phyloP scores from a whole-genome alignment of 2,329 filamentous ascomycete genomes.

The Coniochaeta ligniaria region DNA sequence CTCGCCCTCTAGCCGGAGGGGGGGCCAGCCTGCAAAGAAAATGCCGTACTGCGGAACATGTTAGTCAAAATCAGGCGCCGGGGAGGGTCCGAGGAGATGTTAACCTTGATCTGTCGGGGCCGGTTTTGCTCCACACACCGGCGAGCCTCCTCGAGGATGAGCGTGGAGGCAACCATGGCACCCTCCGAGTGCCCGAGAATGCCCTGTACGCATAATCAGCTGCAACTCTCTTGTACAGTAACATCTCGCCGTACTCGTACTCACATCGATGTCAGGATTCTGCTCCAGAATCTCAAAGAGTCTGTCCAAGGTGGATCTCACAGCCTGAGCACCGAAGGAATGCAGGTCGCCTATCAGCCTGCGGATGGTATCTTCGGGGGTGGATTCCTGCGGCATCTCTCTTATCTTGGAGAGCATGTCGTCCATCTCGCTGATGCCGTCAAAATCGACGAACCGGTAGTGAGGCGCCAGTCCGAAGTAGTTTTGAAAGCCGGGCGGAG shows the following conservation, averaged over 20 bases:
- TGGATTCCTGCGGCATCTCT: not conserved
- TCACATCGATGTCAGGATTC: slow-evolving; percentile 10
- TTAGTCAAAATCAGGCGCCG: slow-evolving; percentile 4
- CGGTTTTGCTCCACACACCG: slow-evolving; percentile 18
- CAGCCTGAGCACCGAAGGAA: not conserved
- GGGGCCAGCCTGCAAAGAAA: slow-evolving; percentile 39
- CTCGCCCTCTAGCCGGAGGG: slow-evolving; percentile 21
- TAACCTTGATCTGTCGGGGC: slow-evolving; percentile 27
- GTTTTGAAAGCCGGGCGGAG: not conserved
- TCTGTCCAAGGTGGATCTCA: slow-evolving; percentile 1
- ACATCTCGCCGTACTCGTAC: not conserved
- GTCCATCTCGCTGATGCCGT: not conserved
- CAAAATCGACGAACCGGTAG: not conserved
- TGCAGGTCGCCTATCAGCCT: not conserved
- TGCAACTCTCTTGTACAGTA: not conserved
- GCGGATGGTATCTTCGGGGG: not conserved
- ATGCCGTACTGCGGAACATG: slow-evolving; percentile 18
- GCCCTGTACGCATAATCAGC: slow-evolving; percentile 6
- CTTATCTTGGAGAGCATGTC: not conserved
- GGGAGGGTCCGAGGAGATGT: not conserved
- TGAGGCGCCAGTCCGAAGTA: not conserved
- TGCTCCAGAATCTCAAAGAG: slow-evolving; percentile 6
- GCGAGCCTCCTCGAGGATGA: slow-evolving; percentile 4
- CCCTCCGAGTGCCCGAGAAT: slow-evolving; percentile 6
- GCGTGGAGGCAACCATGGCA: slow-evolving; percentile 2